Evolutionary conservation across 116 monocot genomes (phyloP), one percentile per base, ranked within the genome.

Genomic region (Papilionanthe hybrid): DNA sequence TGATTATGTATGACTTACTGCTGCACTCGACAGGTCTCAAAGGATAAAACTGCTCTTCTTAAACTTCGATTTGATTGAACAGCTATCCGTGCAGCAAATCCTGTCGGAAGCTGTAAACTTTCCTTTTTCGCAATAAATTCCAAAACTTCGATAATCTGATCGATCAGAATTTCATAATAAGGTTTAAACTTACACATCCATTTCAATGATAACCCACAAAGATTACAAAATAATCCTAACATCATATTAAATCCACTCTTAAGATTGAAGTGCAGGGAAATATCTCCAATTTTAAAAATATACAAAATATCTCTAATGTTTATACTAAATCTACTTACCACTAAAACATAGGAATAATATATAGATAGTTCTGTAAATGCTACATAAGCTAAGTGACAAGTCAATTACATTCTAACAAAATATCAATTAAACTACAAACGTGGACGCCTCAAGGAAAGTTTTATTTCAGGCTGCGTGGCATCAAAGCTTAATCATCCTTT

Each of bases 41-140:
- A 91, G 88, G 90, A 79, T 58, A 99, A 84, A 82, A 99, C 81
- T 13, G 98, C 98, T 71, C 93, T 91, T 87, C 98, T 99, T 71
- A 99, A 85, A 86, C 87, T 99, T 18, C 98, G 83, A 79, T 89
- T 93, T 25, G 98, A 99, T 63, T 94, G 91, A 78, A 83, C 47
- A 63, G 93, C 94, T 83, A 99, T 83, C 27, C 91, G 88, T 80
- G 86, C 84, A 55, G 93, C 85, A 76, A 99, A 87, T 82, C 84
- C 87, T 72, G 83, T 82, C 60, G 98, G 98, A 80, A 99, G 87
- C 55, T 91, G 88, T 17, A 98, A 89, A 72, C 76, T 88, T 86
- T 99, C 98, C 87, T 99, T 99, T 86, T 99, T 99, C 48, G 79
- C 87, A 82, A 99, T 94, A 72, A 94, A 90, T 82, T 99, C 95